Conservation (phyloP, 306 rosid species). For the Acacia crassicarpa region DNA sequence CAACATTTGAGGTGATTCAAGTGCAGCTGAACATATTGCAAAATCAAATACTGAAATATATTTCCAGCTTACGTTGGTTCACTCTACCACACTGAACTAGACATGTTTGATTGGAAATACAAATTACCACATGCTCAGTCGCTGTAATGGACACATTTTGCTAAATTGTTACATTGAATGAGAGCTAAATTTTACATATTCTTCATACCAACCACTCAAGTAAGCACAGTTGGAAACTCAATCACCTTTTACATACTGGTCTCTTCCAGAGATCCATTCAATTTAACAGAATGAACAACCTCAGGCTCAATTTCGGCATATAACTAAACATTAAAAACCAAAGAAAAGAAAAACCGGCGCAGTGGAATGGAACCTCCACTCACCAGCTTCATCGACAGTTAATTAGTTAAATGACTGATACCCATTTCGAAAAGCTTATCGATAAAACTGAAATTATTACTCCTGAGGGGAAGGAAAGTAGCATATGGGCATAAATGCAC, state of each 20-base stretch:
- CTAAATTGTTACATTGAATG: neutral
- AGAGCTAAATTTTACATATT: neutral
- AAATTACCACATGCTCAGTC: neutral
- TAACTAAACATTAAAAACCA: neutral
- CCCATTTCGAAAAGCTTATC: neutral
- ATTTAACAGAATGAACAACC: neutral
- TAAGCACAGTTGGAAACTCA: neutral
- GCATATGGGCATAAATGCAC: slow-evolving; percentile 21
- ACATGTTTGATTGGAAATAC: neutral
- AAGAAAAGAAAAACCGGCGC: neutral
- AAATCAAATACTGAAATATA: neutral
- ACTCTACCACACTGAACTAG: neutral
- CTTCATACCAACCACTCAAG: neutral
- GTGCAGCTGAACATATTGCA: neutral
- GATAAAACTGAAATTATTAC: neutral
- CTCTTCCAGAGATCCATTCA: neutral
- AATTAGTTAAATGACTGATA: neutral
- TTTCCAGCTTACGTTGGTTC: neutral
- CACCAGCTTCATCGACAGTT: neutral
- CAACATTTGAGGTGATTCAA: neutral
- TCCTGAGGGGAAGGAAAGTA: slow-evolving; percentile 13
- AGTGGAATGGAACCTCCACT: neutral
- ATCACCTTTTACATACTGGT: neutral
- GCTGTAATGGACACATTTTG: neutral
- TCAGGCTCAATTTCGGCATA: neutral